Evolutionary conservation across 805 yeast species (phyloP).

Genomic region (Clavispora fructus): DNA sequence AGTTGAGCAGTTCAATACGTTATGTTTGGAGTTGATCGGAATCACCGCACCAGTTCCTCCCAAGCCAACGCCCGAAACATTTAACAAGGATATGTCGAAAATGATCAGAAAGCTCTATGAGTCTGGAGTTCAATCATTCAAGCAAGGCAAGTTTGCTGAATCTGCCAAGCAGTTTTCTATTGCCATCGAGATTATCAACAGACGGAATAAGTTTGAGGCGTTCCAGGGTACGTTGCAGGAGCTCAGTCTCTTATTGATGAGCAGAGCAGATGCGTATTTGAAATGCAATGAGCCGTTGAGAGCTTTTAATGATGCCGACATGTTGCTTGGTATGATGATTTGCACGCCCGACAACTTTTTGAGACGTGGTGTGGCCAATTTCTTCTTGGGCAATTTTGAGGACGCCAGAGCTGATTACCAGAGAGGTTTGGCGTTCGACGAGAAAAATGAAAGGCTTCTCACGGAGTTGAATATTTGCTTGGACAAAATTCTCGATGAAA

Average conservation of each 20-base stretch:
- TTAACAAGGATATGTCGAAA: constrained; percentile 51
- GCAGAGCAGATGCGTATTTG: constrained; percentile 65
- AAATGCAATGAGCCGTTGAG: constrained; percentile 48
- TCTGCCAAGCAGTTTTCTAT: constrained; percentile 59
- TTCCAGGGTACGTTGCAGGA: constrained; percentile 71
- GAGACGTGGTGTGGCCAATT: constrained; percentile 61
- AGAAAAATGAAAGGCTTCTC: constrained; percentile 44
- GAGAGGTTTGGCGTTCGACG: constrained; percentile 64
- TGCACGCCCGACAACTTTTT: constrained; percentile 64
- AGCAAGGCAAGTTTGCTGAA: constrained; percentile 49
- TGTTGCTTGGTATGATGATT: constrained; percentile 55
- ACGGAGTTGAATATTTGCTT: constrained; percentile 45
- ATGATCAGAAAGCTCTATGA: constrained; percentile 63
- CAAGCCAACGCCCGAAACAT: constrained; percentile 47
- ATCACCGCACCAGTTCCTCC: constrained; percentile 49
- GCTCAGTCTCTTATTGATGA: constrained; percentile 57
- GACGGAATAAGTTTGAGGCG: constrained; percentile 68
- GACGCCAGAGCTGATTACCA: constrained; percentile 64
- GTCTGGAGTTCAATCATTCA: constrained; percentile 55
- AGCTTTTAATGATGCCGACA: constrained; percentile 66
- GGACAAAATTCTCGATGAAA: constrained; percentile 49
- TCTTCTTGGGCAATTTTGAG: constrained; percentile 56
- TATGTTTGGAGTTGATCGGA: constrained; percentile 34
- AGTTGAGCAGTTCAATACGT: constrained; percentile 35
- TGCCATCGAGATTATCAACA: constrained; percentile 62